Evolutionary conservation across 78 protist genomes (phyloP), one percentile per base, ranked within the genome.

Genomic region (slime mould (Dictyostelium discoideum)): DNA sequence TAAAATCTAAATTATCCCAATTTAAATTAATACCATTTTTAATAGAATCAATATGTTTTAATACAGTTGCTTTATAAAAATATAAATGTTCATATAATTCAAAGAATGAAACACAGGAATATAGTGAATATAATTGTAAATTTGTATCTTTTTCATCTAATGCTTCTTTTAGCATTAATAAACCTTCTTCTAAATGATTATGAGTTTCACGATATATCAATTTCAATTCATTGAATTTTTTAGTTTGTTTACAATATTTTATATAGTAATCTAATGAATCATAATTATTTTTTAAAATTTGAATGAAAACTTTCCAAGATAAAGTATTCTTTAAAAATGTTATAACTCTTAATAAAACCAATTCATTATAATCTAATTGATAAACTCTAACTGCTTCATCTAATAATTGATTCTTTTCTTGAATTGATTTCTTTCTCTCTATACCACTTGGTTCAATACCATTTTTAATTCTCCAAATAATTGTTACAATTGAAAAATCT

Each of bases 131-230:
- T 10, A 77, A 16, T 54, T 39, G 76, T 2, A 22, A 69, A 26
- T 78, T 65, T 18, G 76, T 65, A 46, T 87, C 93, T 26, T n/a
- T 29, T 72, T 90, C 95, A 9, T 39, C 29, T 16, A 54, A 22
- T 0, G 88, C 83, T 39, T 90, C 84, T 6, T 44, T 73, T 8
- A 90, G 13, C 83, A 90, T 90, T 29, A 85, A 26, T 5, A 90
- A 29, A 37, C 87, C 87, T 16, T 90, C 95, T 48, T 90, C 95
- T 24, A 90, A 26, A n/a, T 86, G 77, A 11, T 90, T 90, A 8
- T 85, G 42, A 48, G 86, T 90, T 39, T 80, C 88, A 22, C 76
- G 44, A 29, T 90, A 90, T 9, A 90, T 29, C 20, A 16, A n/a
- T 44, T 48, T 82, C 8, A 90, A 16, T 10, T 90, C 88, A 2